Conservation (phyloP, 352 stramenopile genomes). For the Phytopythium helicoides region DNA sequence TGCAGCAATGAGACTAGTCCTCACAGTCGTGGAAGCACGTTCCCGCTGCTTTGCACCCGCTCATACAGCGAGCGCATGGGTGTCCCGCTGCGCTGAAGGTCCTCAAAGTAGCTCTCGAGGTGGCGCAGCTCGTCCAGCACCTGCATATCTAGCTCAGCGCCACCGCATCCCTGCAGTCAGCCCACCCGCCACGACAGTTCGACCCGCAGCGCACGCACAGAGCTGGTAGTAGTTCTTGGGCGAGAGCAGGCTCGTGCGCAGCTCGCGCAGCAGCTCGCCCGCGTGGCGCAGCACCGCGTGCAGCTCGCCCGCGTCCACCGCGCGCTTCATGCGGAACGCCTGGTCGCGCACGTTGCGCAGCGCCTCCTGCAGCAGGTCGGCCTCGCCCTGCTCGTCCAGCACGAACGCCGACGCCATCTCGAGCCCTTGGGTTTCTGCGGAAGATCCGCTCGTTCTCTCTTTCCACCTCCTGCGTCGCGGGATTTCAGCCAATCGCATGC, state of each 20-base stretch:
- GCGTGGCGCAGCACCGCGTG: slow-evolving; percentile 77
- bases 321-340: slow-evolving; percentile 86
- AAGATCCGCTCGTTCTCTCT: no score
- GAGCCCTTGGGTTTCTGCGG: no score
- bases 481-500: no score
- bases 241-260: slow-evolving; percentile 89
- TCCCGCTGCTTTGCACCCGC: slow-evolving; percentile 92
- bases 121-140: slow-evolving; percentile 93
- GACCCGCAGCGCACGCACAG: slow-evolving; percentile 88
- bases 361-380: slow-evolving; percentile 72
- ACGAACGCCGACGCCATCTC: slow-evolving; percentile 34
- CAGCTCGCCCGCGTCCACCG: slow-evolving; percentile 71
- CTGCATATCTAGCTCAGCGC: slow-evolving; percentile 53
- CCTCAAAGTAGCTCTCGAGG: slow-evolving; percentile 94
- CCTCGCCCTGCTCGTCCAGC: slow-evolving; percentile 63
- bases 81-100: slow-evolving; percentile 73
- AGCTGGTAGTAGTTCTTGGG: slow-evolving; percentile 99
- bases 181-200: neutral
- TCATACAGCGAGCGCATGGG: slow-evolving; percentile 95
- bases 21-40: slow-evolving; percentile 94
- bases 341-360: slow-evolving; percentile 69
- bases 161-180: neutral
- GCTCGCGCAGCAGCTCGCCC: slow-evolving; percentile 78
- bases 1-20: no score
- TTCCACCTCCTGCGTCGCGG: no score